Evolutionary conservation across 257 asterid genomes (phyloP).

Genomic region (Solanum okadae): DNA sequence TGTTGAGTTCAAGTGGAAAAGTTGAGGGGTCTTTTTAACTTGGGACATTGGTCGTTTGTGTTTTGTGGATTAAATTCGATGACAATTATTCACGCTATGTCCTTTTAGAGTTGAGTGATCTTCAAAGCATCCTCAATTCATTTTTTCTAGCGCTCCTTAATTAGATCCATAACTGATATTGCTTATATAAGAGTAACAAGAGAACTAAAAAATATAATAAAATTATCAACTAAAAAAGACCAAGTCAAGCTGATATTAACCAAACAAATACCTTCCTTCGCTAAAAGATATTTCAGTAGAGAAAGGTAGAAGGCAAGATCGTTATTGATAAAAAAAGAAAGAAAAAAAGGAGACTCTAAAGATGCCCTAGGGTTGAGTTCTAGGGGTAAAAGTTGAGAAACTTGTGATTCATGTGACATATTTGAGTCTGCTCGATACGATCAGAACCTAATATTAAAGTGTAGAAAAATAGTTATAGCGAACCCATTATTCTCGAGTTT

Average conservation of each 20-base stretch:
- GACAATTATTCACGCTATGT: no score
- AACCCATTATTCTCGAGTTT: neutral
- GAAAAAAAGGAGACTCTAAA: neutral
- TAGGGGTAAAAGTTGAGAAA: neutral
- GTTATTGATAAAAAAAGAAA: neutral
- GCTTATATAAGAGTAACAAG: neutral
- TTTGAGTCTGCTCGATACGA: accelerated
- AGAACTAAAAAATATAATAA: neutral
- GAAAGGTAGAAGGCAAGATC: neutral
- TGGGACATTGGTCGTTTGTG: neutral
- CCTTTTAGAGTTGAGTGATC: neutral
- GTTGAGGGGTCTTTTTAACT: neutral
- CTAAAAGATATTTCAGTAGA: neutral
- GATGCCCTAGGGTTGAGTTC: neutral
- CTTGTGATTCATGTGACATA: neutral
- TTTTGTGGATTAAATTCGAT: no score
- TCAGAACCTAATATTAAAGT: neutral
- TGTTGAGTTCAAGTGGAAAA: neutral
- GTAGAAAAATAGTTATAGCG: neutral
- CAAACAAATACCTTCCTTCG: neutral
- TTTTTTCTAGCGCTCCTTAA: no score
- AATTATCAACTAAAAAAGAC: neutral
- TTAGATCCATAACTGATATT: no score
- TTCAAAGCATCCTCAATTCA: neutral
- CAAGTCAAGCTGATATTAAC: neutral